phyloP scores from a whole-genome alignment of 75 land plant genomes.

The Cryptomeria japonica region DNA sequence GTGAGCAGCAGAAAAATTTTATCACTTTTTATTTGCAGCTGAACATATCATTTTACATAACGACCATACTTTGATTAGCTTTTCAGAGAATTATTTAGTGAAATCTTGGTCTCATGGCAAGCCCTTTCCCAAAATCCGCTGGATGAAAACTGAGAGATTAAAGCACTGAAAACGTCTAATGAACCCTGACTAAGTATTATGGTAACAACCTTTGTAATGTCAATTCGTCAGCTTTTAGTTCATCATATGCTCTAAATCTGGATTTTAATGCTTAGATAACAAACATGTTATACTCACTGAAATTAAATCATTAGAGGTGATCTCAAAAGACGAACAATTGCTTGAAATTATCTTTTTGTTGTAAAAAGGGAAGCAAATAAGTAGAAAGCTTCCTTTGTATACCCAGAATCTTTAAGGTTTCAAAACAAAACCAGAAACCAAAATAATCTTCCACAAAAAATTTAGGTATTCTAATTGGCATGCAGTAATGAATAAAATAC shows the following conservation, averaged over 20 bases:
- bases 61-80: background rate
- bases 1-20: background rate
- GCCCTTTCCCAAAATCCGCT: background rate
- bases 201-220: background rate
- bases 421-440: background rate
- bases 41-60: background rate
- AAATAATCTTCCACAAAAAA: background rate
- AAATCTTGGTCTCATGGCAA: background rate
- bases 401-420: background rate
- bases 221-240: background rate
- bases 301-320: background rate
- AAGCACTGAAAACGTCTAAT: background rate
- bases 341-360: background rate
- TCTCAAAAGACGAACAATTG: background rate
- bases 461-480: background rate
- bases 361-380: background rate
- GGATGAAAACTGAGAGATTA: background rate
- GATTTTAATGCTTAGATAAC: background rate
- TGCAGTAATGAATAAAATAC: background rate
- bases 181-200: background rate
- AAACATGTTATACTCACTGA: background rate
- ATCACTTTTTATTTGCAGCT: background rate
- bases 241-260: background rate
- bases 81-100: background rate
- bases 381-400: background rate